These are phyloP conservation scores for Tubosaeta sp. DNA, from an alignment of 768 basidiomycete genomes.

Conservation along the genomic window DNA sequence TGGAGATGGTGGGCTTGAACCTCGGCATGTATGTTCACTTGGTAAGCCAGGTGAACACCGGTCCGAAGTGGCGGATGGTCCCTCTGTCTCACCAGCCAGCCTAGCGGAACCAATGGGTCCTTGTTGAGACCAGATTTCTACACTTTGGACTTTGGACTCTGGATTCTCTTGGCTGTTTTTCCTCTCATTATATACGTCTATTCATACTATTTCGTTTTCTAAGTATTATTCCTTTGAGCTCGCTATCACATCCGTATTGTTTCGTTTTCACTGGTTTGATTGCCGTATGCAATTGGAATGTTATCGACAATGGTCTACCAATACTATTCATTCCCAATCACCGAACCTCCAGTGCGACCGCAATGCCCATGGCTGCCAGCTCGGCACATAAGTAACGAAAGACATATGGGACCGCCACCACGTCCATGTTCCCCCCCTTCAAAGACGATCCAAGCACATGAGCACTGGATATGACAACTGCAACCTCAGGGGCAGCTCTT, in stretches of 20 bases:
- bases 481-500: slow-evolving; percentile 46
- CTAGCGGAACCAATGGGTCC: slow-evolving; percentile 4
- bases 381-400: slow-evolving; percentile 94
- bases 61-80: not conserved
- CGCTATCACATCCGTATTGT: slow-evolving; percentile 12
- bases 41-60: slow-evolving; percentile 1
- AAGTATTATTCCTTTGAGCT: slow-evolving; percentile 8
- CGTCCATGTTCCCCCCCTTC: slow-evolving; percentile 84
- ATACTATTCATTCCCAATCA: slow-evolving; percentile 22
- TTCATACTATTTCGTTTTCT: slow-evolving; percentile 12
- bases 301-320: not conserved
- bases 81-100: not conserved
- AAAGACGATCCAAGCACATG: slow-evolving; percentile 55
- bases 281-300: slow-evolving; percentile 13
- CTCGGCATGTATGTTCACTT: not conserved
- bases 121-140: slow-evolving; percentile 10
- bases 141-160: not conserved
- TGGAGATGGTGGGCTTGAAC: slow-evolving; percentile 20
- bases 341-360: slow-evolving; percentile 75
- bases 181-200: slow-evolving; percentile 11
- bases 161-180: slow-evolving; percentile 5
- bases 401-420: slow-evolving; percentile 93
- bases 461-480: slow-evolving; percentile 61
- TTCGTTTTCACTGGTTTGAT: slow-evolving; percentile 10
- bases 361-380: slow-evolving; percentile 97